Evolutionary conservation across 345 rosid species (phyloP), one percentile per base, ranked within the genome.

Genomic region (Citrus trifoliata): DNA sequence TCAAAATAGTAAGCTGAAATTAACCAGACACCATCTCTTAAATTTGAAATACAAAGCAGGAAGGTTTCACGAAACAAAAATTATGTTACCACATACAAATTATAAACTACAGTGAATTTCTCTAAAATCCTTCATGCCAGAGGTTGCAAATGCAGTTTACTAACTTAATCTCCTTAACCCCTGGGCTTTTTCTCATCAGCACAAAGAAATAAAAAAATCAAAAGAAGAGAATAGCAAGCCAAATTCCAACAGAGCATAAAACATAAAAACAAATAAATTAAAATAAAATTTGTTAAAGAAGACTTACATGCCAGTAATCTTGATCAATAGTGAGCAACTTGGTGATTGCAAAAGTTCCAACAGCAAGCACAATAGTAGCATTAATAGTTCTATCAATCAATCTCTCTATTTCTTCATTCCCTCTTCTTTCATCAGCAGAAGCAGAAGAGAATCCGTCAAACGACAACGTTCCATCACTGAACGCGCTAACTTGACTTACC

Each of bases 241-340:
- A 9, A 70, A 46, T 46, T 25, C 55, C 59, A 42, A 70, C 12
- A 27, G n/a, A 33, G 35, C 35, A 33, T 5, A 33, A 33, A 33
- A 33, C 25, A 40, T 35, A 3, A 42, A 24, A 59, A 22, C 19
- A 37, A 30, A 27, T 38, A 10, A 58, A 32, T 69, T 14, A 22
- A 22, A 24, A 67, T n/a, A 22, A 27, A 37, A 37, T 6, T 3
- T 21, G 65, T 32, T 9, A 1, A 28, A 71, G n/a, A 53, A 28
- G 35, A 76, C 90, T 83, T 85, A 89, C 99, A 13, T 94, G 99
- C 99, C 99, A 96, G 76, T 89, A 94, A 85, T 94, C 92, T 27
- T 85, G 92, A 82, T 96, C 95, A 60, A 96, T 93, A 40, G 98
- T 94, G 71, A 96, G 92, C 90, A 96, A 82, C 87, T 89, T 96